These are phyloP conservation scores for Penicillium verhagenii DNA, from an alignment of 495 filamentous ascomycete genomes.

Conservation along the genomic window DNA sequence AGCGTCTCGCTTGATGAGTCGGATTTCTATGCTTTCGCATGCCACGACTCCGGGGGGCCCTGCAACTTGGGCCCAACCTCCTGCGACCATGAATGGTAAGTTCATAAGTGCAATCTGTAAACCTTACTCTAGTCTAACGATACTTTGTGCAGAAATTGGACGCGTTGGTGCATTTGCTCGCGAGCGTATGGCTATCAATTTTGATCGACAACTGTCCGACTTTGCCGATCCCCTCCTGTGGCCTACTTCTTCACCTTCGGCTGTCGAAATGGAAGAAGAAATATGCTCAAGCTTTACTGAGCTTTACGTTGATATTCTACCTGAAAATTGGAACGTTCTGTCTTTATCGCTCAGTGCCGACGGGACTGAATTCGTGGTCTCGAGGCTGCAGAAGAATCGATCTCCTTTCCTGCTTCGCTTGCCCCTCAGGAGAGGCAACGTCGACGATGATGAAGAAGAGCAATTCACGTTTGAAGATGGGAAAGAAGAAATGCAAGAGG, in stretches of 20 bases:
- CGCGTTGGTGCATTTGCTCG: constrained; percentile 47
- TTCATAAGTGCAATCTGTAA: neutral
- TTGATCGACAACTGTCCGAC: constrained; percentile 43
- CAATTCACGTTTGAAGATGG: constrained; percentile 80
- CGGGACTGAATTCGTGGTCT: constrained; percentile 76
- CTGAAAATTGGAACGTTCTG: constrained; percentile 76
- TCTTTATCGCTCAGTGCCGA: constrained; percentile 81
- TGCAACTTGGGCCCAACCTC: constrained; percentile 33
- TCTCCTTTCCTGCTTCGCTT: constrained; percentile 82
- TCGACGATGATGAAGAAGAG: constrained; percentile 78
- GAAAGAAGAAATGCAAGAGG: constrained; percentile 72
- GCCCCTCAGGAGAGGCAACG: constrained; percentile 76
- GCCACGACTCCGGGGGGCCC: constrained; percentile 34
- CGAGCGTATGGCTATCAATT: constrained; percentile 42
- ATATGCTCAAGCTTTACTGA: constrained; percentile 36
- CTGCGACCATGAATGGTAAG: constrained; percentile 47
- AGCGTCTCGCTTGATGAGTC: constrained; percentile 45
- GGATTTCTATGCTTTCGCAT: constrained; percentile 48
- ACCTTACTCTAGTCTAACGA: constrained; percentile 8
- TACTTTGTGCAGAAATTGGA: constrained; percentile 34
- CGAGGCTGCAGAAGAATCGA: constrained; percentile 68
- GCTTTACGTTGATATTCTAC: constrained; percentile 64
- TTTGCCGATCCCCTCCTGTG: constrained; percentile 42
- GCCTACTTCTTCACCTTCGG: constrained; percentile 25
- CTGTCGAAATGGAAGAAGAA: constrained; percentile 22